Base-by-base conservation (phyloP, 208 protist species). In the Porcisia deanei region DNA sequence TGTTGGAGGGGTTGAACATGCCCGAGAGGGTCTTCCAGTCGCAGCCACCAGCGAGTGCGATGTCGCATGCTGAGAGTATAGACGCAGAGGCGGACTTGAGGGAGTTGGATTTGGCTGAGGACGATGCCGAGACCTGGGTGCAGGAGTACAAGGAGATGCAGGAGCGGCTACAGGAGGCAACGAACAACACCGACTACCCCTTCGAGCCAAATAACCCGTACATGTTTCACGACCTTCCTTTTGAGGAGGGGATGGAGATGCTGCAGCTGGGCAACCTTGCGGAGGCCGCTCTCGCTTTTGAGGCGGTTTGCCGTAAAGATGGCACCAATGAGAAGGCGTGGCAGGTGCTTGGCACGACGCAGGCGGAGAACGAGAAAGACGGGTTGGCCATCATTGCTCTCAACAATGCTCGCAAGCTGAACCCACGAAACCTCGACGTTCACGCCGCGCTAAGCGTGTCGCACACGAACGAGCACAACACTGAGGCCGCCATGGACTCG, bases 321-420 rank as follows among this genome's bases (percentile, higher is more conserved):
- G 84, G 85, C 58, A 75, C 84, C 25, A 77, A 91, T 69, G 77
- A 85, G 14, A 88, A 95, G 75, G 85, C 86, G n/a, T 98, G 94
- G 94, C 75, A 87, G 65, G 59, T 89, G 10, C 86, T 98, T 9
- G 94, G 92, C 43, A 92, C 75, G 30, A 94, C 93, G 47, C 94
- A 98, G 80, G 90, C 91, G 22, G 90, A 97, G 75, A 97, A 97
- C 78, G 94, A 98, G 79, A 96, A 98, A 86, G 94, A 98, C 59
- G 68, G 59, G 10, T 81, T 96, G 18, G 94, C 94, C 53, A 97
- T 97, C 71, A 87, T 93, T 61, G 94, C 94, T 1, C 85, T 97
- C 18, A 94, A 97, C 79, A 88, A 95, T 53, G 89, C 89, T 18
- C 90, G 90, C 37, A 77, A 82, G 70, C 49, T 96, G 30, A 79